phyloP scores from a whole-genome alignment of 2,329 filamentous ascomycete genomes.

The Neoascochyta sp. region DNA sequence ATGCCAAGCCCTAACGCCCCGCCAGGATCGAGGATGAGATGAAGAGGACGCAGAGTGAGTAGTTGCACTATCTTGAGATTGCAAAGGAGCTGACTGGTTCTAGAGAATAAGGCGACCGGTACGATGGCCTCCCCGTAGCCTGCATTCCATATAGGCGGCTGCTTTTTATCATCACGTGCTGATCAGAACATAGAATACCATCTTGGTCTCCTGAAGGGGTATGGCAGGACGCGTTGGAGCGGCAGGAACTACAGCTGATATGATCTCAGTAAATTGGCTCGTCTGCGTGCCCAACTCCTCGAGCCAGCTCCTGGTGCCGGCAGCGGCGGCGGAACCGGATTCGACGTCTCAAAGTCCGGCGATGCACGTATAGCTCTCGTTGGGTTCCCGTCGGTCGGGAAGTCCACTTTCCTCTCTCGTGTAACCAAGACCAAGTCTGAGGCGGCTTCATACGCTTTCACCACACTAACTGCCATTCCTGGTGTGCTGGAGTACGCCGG shows the following conservation, averaged over 20 bases:
- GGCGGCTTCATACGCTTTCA: constrained; percentile 95
- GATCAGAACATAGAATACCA: constrained; percentile 73
- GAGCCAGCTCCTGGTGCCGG: constrained; percentile 81
- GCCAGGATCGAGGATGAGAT: constrained; percentile 98
- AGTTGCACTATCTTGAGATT: background rate
- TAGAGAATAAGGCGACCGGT: constrained; percentile 99
- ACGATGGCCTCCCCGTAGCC: constrained; percentile 38
- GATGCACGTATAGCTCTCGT: constrained; percentile 96
- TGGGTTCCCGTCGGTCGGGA: constrained; percentile 97
- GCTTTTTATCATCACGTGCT: constrained; percentile 30
- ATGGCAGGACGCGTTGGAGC: background rate
- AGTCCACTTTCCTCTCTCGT: constrained; percentile 97
- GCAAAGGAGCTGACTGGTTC: constrained; percentile 33
- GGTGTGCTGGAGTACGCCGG: constrained; percentile 97
- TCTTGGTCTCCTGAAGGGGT: constrained; percentile 96
- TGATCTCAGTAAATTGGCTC: constrained; percentile 76
- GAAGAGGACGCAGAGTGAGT: constrained; percentile 91
- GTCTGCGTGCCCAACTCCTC: constrained; percentile 87
- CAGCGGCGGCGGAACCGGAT: constrained; percentile 74
- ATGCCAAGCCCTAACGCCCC: constrained; percentile 32
- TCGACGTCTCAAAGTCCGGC: constrained; percentile 87
- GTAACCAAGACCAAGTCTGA: constrained; percentile 98
- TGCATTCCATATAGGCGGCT: constrained; percentile 4
- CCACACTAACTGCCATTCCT: constrained; percentile 93
- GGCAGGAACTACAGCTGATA: constrained; percentile 15